Evolutionary conservation across 345 rosid species (phyloP).

Genomic region (Populus ilicifolia): DNA sequence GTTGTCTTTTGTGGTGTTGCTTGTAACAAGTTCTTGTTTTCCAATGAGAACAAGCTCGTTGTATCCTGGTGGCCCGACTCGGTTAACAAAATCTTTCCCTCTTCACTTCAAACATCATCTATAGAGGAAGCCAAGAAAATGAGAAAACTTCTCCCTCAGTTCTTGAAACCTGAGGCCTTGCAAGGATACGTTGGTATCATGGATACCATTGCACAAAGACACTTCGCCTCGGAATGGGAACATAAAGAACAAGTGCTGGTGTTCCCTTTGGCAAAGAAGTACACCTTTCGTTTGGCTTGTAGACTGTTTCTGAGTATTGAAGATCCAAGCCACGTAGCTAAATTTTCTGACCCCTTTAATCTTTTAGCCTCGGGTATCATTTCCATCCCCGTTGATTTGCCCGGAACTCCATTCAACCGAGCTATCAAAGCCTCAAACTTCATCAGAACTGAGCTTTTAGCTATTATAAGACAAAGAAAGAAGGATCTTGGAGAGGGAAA

Average conservation of each 20-base stretch:
- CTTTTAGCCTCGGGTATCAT: background rate
- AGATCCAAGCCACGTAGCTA: background rate
- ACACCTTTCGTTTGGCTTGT: slow-evolving; percentile 40
- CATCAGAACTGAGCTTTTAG: background rate
- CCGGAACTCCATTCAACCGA: background rate
- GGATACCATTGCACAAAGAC: slow-evolving; percentile 32
- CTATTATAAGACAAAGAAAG: background rate
- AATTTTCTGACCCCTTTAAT: background rate
- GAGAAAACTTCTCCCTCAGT: slow-evolving; percentile 24
- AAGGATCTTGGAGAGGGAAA: slow-evolving; percentile 8
- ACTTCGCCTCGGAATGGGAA: slow-evolving; percentile 31
- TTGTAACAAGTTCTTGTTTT: slow-evolving; percentile 39
- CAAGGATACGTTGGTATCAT: slow-evolving; percentile 26
- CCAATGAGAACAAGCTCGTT: slow-evolving; percentile 42
- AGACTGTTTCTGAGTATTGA: slow-evolving; percentile 28
- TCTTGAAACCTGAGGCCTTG: slow-evolving; percentile 40
- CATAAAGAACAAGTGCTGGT: slow-evolving; percentile 25
- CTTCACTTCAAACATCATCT: slow-evolving; percentile 27
- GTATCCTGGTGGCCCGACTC: slow-evolving; percentile 44
- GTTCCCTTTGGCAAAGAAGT: slow-evolving; percentile 30
- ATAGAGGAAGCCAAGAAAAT: slow-evolving; percentile 33
- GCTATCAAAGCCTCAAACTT: background rate
- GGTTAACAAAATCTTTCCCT: slow-evolving; percentile 40
- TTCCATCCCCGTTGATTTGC: background rate
- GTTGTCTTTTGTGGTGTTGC: slow-evolving; percentile 36